phyloP scores from a whole-genome alignment of 371 early-diverging fungal genomes.

The Basidiobolus meristosporus region DNA sequence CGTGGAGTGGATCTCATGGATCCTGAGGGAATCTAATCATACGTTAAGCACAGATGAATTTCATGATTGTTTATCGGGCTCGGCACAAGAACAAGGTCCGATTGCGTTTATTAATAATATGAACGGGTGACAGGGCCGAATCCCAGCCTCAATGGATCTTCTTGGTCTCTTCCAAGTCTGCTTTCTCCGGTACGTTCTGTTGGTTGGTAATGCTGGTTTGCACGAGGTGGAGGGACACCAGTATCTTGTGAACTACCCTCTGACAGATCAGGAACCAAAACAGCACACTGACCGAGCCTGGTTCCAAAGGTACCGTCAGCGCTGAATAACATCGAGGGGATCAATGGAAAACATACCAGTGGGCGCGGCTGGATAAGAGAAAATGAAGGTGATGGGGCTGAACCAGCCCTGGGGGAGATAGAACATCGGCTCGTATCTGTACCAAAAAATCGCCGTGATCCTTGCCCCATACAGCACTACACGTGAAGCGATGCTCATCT shows the following conservation, averaged over 20 bases:
- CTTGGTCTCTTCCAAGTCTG: no score
- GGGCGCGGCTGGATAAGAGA: slow-evolving; percentile 68
- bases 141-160: no score
- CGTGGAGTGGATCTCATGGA: no score
- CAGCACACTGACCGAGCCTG: slow-evolving; percentile 50
- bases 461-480: slow-evolving; percentile 51
- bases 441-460: slow-evolving; percentile 39
- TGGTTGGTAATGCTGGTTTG: no score
- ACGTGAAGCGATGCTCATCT: slow-evolving; percentile 51
- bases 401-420: slow-evolving; percentile 70
- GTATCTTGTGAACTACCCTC: slow-evolving; percentile 9
- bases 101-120: no score
- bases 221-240: background rate
- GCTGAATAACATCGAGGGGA: background rate
- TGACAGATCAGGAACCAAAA: slow-evolving; percentile 56
- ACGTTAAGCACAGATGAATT: no score
- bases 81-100: no score
- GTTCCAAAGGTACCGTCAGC: background rate
- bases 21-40: no score
- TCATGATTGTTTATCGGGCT: no score
- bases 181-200: no score
- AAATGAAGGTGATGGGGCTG: slow-evolving; percentile 47
- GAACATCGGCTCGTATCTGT: slow-evolving; percentile 51
- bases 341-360: slow-evolving; percentile 18
- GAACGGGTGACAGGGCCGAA: no score